Evolutionary conservation across 2,329 filamentous ascomycete species (phyloP).

Genomic region (Aureobasidium leucospermi): DNA sequence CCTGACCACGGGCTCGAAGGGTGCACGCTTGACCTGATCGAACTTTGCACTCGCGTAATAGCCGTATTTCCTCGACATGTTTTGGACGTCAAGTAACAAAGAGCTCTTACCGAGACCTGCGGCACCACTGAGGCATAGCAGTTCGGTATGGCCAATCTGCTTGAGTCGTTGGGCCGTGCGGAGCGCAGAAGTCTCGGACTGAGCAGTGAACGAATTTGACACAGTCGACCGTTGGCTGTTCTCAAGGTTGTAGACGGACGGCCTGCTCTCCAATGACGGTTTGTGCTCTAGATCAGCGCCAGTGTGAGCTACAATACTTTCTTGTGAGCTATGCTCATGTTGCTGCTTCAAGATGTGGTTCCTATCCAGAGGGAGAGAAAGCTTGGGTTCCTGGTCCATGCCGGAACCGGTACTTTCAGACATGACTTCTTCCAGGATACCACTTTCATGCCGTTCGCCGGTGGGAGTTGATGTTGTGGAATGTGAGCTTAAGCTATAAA

Average conservation of each 20-base stretch:
- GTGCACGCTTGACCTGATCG: conserved; percentile 51
- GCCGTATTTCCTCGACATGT: conserved; percentile 48
- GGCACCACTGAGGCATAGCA: conserved; percentile 50
- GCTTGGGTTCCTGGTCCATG: conserved; percentile 1
- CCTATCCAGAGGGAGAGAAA: not conserved
- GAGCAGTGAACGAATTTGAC: not conserved
- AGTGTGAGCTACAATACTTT: not conserved
- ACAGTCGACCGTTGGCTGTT: not conserved
- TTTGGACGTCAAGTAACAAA: conserved; percentile 51
- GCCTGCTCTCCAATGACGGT: conserved; percentile 15
- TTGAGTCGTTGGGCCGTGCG: conserved; percentile 43
- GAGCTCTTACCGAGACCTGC: conserved; percentile 56
- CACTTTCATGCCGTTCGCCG: conserved; percentile 23
- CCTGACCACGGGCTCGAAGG: conserved; percentile 54
- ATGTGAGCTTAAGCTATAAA: conserved; percentile 45
- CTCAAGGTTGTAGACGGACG: not conserved
- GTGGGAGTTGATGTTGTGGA: conserved; percentile 20
- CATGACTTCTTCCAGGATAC: conserved; percentile 34
- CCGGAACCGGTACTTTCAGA: conserved; percentile 34
- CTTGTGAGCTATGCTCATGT: conserved; percentile 24
- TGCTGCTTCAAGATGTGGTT: not conserved
- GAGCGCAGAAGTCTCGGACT: conserved; percentile 18
- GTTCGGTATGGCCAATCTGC: conserved; percentile 50
- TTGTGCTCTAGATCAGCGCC: conserved; percentile 11
- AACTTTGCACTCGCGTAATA: conserved; percentile 56